phyloP scores from a whole-genome alignment of 208 protist genomes.

The Wallacemonas sp. region DNA sequence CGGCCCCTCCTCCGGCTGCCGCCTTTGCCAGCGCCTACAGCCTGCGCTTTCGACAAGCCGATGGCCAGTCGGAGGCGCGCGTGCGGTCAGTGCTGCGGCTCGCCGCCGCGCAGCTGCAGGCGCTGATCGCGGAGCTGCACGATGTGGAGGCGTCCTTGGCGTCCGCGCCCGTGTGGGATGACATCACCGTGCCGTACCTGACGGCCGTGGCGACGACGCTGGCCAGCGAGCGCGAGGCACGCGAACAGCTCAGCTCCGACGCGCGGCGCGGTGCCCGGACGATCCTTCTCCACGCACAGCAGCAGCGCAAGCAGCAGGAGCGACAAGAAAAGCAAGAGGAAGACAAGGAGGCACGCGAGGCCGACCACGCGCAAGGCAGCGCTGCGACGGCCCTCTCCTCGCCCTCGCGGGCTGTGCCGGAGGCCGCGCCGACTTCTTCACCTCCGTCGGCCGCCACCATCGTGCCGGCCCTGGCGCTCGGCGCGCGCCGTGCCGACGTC shows the following conservation, averaged over 20 bases:
- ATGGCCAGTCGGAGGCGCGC: neutral
- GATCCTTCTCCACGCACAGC: neutral
- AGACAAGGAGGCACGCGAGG: neutral
- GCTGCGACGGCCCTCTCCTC: neutral
- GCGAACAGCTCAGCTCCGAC: neutral
- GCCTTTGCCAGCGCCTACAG: neutral
- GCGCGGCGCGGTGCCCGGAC: neutral
- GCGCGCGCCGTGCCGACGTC: neutral
- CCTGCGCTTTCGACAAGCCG: neutral
- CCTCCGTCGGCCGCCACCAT: neutral
- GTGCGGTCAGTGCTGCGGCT: neutral
- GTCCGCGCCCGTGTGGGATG: neutral
- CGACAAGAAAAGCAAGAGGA: neutral
- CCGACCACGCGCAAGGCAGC: neutral
- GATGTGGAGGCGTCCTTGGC: neutral
- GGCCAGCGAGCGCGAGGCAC: neutral
- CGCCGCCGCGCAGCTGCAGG: constrained; percentile 6
- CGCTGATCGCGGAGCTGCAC: neutral
- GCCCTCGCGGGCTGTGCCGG: too few species aligned
- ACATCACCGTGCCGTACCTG: neutral
- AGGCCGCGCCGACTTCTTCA: too few species aligned
- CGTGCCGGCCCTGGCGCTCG: neutral
- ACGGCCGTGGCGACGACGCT: neutral
- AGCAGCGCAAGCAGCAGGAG: neutral
- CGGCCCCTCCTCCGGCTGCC: neutral